Evolutionary conservation across 2,329 filamentous ascomycete species (phyloP).

Genomic region (Fusarium zealandicum): DNA sequence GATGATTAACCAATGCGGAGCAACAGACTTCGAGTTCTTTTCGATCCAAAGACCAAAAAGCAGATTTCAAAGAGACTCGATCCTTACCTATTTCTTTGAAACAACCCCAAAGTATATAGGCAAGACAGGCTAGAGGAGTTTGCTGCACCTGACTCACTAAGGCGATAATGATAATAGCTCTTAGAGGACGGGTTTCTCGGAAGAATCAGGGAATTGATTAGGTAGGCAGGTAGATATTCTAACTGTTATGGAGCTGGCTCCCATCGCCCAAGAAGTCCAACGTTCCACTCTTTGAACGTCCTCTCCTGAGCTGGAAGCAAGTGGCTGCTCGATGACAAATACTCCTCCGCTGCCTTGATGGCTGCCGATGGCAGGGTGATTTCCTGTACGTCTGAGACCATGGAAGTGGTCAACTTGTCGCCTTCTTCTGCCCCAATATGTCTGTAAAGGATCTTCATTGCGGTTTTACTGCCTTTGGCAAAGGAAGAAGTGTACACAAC

Average conservation of each 20-base stretch:
- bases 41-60: no score
- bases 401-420: constrained; percentile 56
- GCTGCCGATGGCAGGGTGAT: constrained; percentile 60
- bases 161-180: no score
- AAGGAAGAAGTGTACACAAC: constrained; percentile 59
- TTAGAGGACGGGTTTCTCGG: no score
- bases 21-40: no score
- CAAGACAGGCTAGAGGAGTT: no score
- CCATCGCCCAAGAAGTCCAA: constrained; percentile 65
- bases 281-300: constrained; percentile 70
- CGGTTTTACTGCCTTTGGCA: constrained; percentile 43
- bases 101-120: no score
- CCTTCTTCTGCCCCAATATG: constrained; percentile 53
- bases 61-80: no score
- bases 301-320: constrained; percentile 64
- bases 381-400: constrained; percentile 66
- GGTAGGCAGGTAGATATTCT: background rate
- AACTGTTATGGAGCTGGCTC: constrained; percentile 5
- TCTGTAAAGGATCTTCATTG: constrained; percentile 63
- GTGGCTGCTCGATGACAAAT: constrained; percentile 56
- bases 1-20: no score
- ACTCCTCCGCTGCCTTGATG: constrained; percentile 53
- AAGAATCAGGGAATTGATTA: no score
- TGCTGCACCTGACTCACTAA: no score
- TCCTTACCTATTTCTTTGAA: no score